Evolutionary conservation across 106 monocot genomes (phyloP).

Genomic region (Triglochin maritima): DNA sequence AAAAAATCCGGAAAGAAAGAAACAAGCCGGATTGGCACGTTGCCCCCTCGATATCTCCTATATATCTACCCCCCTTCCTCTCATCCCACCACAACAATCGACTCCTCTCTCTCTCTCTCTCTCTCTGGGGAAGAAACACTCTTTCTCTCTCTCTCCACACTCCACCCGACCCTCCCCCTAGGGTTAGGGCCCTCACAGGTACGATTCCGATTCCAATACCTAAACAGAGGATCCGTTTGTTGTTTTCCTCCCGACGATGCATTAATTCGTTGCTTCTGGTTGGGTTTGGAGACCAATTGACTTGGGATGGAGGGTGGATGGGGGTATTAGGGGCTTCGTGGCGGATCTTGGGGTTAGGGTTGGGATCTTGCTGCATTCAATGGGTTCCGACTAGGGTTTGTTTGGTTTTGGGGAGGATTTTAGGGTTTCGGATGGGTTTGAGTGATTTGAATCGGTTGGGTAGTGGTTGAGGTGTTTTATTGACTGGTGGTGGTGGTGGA

Average conservation of each 20-base stretch:
- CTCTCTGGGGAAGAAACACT: not conserved
- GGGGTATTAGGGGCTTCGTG: not conserved
- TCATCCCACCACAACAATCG: not conserved
- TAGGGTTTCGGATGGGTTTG: not conserved
- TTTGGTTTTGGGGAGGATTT: not conserved
- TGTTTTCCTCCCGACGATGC: not conserved
- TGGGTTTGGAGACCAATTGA: not conserved
- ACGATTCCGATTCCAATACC: not conserved
- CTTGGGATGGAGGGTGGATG: not conserved
- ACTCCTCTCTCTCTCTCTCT: not conserved
- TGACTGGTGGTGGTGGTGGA: no score
- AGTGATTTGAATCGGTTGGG: not conserved
- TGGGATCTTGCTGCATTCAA: not conserved
- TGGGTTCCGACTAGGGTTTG: not conserved
- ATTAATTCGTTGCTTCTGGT: not conserved
- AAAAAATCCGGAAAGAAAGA: no score
- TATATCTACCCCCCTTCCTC: conserved; percentile 2
- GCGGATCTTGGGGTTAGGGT: not conserved
- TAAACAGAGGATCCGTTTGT: not conserved
- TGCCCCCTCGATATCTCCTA: conserved; percentile 5
- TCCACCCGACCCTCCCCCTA: not conserved
- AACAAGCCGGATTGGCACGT: no score
- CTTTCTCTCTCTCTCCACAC: not conserved
- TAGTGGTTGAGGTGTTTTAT: not conserved
- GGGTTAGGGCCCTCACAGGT: no score